Evolutionary conservation across 768 basidiomycete species (phyloP), one percentile per base, ranked within the genome.

Genomic region (Pholiota conissans): DNA sequence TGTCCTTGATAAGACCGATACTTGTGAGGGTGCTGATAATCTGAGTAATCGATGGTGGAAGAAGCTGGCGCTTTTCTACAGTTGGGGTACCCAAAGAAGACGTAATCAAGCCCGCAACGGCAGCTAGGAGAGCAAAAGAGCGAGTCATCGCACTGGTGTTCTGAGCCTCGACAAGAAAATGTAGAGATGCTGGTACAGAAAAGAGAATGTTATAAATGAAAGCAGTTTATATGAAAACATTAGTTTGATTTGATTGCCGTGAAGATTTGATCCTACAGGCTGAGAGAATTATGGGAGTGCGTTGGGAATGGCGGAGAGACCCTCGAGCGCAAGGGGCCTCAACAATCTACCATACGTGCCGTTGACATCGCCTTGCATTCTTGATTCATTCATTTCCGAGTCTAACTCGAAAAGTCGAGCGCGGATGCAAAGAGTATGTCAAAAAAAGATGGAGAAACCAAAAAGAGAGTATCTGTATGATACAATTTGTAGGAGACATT

Each of bases 101-200:
- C 42, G 18, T 8, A 24, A 45, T 24, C 20, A 45, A 45, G 20
- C 9, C 42, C 20, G 42, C 13, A 22, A 18, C 18, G 42, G 24
- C 42, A 26, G 42, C 42, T 22, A 45, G 22, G 22, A 45, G 8
- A 24, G 8, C 9, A 24, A 4, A 45, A 35, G 57, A 32, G 32
- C 52, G 55, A 40, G 52, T 26, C 61, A 62, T 62, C 6, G 40
- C 37, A 22, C 20, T 28, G 20, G 29, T 28, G 39, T 5, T 42
- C n/a, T n/a, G n/a, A n/a, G 16, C 18, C 22, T 59, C 39, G n/a
- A n/a, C 24, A 2, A 32, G 27, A 55, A 34, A 28, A 32, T 11
- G 29, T 39, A 39, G 24, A 22, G 16, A 22, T 27, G 28, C 20
- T 13, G 13, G 35, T 8, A 30, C 11, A 29, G 18, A n/a, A 40